These are phyloP conservation scores for Geotrichum histeridarum DNA, from an alignment of 1,139 yeast genomes.

Conservation along the genomic window DNA sequence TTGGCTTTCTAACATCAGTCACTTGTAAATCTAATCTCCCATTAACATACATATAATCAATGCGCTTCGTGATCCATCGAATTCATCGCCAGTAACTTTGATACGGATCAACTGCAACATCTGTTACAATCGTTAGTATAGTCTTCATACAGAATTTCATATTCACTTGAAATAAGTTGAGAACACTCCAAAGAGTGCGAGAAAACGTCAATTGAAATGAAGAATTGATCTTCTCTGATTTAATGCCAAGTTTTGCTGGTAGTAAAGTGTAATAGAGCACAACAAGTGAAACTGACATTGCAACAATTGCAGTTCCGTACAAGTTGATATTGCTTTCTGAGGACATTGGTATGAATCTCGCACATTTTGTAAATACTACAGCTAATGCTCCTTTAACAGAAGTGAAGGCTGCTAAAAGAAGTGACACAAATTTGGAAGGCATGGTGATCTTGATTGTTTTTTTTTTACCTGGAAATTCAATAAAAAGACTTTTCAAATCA, in stretches of 20 bases:
- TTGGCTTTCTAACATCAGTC: slow-evolving; percentile 36
- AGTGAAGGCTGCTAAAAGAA: background rate
- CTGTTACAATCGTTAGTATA: slow-evolving; percentile 1
- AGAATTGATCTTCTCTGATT: background rate
- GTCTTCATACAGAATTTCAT: background rate
- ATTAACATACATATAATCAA: slow-evolving; percentile 16
- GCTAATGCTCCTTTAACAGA: background rate
- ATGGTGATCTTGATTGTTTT: no score
- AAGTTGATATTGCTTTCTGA: background rate
- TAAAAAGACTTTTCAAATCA: no score
- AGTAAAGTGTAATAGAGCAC: background rate
- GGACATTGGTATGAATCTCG: background rate
- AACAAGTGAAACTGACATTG: background rate
- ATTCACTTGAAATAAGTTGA: slow-evolving; percentile 2
- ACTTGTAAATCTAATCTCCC: background rate
- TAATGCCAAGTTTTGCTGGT: background rate
- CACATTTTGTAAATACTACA: background rate
- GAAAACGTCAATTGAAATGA: background rate
- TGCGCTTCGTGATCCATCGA: slow-evolving; percentile 18
- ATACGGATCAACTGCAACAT: slow-evolving; percentile 10
- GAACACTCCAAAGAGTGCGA: background rate
- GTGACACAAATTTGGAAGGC: no score
- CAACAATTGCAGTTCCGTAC: background rate
- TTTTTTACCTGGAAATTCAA: no score
- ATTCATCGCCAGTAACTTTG: slow-evolving; percentile 17